phyloP scores from a whole-genome alignment of 2,329 filamentous ascomycete species.

The Beauveria sp. region DNA sequence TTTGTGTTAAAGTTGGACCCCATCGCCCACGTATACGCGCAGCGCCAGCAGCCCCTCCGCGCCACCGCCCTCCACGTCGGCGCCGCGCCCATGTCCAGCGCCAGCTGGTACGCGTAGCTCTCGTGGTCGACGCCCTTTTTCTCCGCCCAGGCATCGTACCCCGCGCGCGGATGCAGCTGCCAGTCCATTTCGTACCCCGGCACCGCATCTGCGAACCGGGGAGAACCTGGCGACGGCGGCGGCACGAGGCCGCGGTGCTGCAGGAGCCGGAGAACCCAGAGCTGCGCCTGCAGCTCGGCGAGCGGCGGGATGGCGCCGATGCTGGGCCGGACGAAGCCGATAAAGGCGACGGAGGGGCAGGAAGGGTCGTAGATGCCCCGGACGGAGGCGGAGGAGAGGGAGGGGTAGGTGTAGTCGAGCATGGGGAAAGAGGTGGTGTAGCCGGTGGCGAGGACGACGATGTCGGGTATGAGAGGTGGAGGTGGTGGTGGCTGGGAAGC shows the following conservation, averaged over 20 bases:
- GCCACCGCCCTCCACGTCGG: constrained; percentile 29
- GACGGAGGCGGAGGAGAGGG: constrained; percentile 40
- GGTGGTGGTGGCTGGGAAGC: constrained; percentile 11
- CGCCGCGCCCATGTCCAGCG: constrained; percentile 37
- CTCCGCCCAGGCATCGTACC: constrained; percentile 25
- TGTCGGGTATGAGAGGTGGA: constrained; percentile 24
- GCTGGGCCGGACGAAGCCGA: constrained; percentile 39
- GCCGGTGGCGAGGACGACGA: constrained; percentile 40
- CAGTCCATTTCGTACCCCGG: constrained; percentile 32
- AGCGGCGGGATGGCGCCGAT: constrained; percentile 41
- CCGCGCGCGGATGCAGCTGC: constrained; percentile 26
- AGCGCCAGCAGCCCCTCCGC: constrained; percentile 28
- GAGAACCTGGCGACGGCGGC: not conserved
- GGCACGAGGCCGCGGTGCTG: constrained; percentile 20
- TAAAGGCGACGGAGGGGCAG: constrained; percentile 34
- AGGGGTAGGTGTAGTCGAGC: constrained; percentile 31
- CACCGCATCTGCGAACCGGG: constrained; percentile 16
- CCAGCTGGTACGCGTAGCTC: constrained; percentile 42
- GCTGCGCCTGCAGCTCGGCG: constrained; percentile 40
- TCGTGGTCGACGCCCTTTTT: constrained; percentile 41
- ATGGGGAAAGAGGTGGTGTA: constrained; percentile 36
- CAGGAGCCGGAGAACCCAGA: constrained; percentile 37
- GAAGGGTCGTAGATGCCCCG: constrained; percentile 42
- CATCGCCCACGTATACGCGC: constrained; percentile 39
- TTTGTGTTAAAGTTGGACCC: constrained; percentile 42